Evolutionary conservation across 352 stramenopile species (phyloP).

Genomic region (Globisporangium uncinulatum): DNA sequence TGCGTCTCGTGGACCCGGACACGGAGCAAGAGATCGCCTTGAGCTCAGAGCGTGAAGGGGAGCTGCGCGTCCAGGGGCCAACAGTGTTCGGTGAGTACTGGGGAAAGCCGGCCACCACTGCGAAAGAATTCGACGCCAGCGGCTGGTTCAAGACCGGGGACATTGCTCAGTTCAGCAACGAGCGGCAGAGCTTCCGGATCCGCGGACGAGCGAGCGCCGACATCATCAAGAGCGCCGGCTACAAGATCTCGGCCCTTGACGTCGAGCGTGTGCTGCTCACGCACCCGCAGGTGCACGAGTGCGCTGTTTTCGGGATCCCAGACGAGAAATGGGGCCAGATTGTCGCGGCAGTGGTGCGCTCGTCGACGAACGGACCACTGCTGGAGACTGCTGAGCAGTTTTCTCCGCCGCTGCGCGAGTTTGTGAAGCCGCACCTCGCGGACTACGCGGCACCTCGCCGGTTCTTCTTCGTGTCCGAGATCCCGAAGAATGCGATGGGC

Average conservation of each 20-base stretch:
- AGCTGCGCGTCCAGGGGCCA: conserved; percentile 81
- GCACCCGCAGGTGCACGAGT: conserved; percentile 78
- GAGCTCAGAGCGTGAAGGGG: conserved; percentile 47
- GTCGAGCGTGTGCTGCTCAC: conserved; percentile 83
- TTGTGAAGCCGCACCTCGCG: conserved; percentile 60
- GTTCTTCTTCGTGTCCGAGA: conserved; percentile 73
- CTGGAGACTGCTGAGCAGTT: conserved; percentile 14
- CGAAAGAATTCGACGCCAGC: conserved; percentile 77
- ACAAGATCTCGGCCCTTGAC: conserved; percentile 92
- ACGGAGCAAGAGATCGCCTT: conserved; percentile 40
- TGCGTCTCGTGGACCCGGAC: conserved; percentile 77
- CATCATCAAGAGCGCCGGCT: conserved; percentile 90
- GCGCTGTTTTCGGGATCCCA: conserved; percentile 76
- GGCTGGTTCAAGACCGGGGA: conserved; percentile 92
- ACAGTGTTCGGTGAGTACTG: conserved; percentile 88
- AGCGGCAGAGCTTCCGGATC: conserved; percentile 80
- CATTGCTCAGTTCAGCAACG: conserved; percentile 73
- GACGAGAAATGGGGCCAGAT: conserved; percentile 86
- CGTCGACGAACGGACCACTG: conserved; percentile 4
- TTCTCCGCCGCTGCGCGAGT: conserved; percentile 35
- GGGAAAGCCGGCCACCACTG: conserved; percentile 74
- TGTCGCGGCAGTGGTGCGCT: conserved; percentile 59
- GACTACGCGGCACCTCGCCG: conserved; percentile 76
- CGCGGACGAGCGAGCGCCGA: conserved; percentile 86
- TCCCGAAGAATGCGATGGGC: conserved; percentile 92